Conservation (phyloP, 108 stramenopile genomes). For the Pseudonitzschia multiseries region DNA sequence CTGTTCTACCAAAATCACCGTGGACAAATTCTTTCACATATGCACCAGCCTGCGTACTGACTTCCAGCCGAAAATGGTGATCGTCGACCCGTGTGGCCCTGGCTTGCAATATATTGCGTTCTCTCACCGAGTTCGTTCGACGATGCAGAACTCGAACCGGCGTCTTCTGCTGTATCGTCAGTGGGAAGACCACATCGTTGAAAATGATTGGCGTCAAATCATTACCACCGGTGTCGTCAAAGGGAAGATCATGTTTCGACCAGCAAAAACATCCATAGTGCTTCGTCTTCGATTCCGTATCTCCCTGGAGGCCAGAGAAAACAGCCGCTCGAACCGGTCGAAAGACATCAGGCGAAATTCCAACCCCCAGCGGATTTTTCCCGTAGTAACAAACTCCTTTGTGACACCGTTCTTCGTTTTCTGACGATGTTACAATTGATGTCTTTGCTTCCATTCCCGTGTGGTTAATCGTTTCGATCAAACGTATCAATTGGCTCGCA, state of each 20-base stretch:
- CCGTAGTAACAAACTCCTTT: constrained; percentile 47
- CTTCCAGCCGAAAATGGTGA: constrained; percentile 65
- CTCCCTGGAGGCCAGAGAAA: constrained; percentile 61
- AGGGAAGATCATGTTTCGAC: constrained; percentile 44
- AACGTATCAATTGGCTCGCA: constrained; percentile 28
- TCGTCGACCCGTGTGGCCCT: constrained; percentile 58
- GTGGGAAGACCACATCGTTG: constrained; percentile 37
- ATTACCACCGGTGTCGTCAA: constrained; percentile 26
- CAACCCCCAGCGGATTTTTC: constrained; percentile 63
- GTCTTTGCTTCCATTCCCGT: not conserved
- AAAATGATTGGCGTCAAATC: not conserved
- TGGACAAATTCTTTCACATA: constrained; percentile 91
- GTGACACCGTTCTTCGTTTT: not conserved
- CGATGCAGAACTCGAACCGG: constrained; percentile 84
- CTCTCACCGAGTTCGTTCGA: constrained; percentile 57
- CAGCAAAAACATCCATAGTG: constrained; percentile 80
- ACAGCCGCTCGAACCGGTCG: constrained; percentile 40
- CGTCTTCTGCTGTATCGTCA: constrained; percentile 71
- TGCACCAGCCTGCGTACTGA: constrained; percentile 78
- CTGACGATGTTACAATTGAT: not conserved
- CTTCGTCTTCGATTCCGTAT: constrained; percentile 84
- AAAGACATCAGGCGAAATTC: constrained; percentile 43
- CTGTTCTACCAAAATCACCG: constrained; percentile 82
- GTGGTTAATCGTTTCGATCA: constrained; percentile 53
- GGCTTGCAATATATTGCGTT: constrained; percentile 46